These are phyloP conservation scores for Cladobotryum mycophilum DNA, from an alignment of 2,329 filamentous ascomycete species.

Conservation along the genomic window DNA sequence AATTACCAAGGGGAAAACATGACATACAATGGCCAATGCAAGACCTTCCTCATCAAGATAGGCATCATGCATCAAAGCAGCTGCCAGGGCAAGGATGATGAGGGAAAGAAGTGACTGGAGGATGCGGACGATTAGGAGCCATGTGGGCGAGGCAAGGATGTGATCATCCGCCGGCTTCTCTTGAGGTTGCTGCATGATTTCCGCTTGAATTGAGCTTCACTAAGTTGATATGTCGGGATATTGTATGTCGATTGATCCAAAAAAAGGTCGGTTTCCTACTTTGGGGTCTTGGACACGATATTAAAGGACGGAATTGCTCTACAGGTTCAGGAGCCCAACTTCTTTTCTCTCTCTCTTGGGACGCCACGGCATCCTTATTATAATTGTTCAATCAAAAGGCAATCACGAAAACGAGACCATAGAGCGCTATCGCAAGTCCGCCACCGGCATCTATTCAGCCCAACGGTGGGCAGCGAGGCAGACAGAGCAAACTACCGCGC, in stretches of 20 bases:
- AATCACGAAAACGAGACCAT: neutral
- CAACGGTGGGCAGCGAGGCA: constrained; percentile 10
- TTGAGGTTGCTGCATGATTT: constrained; percentile 18
- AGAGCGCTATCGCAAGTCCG: neutral
- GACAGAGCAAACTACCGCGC: constrained; percentile 12
- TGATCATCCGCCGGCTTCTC: constrained; percentile 11
- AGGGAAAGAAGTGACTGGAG: constrained; percentile 37
- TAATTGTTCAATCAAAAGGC: neutral
- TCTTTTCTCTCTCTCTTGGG: neutral
- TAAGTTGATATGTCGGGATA: no score
- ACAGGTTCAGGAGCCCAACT: neutral
- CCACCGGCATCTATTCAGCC: constrained; percentile 11
- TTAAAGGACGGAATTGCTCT: neutral
- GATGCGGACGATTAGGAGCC: constrained; percentile 36
- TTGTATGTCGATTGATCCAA: no score
- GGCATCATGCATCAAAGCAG: constrained; percentile 32
- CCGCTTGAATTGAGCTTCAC: no score
- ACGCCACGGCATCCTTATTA: constrained; percentile 9
- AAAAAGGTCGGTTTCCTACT: neutral
- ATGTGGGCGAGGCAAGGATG: constrained; percentile 36
- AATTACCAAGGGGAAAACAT: neutral
- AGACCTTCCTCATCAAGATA: constrained; percentile 36
- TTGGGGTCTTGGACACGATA: neutral
- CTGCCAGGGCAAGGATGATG: constrained; percentile 38
- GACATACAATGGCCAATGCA: constrained; percentile 34